Evolutionary conservation across 2,329 filamentous ascomycete species (phyloP).

Genomic region (Fonsecaea pedrosoi): DNA sequence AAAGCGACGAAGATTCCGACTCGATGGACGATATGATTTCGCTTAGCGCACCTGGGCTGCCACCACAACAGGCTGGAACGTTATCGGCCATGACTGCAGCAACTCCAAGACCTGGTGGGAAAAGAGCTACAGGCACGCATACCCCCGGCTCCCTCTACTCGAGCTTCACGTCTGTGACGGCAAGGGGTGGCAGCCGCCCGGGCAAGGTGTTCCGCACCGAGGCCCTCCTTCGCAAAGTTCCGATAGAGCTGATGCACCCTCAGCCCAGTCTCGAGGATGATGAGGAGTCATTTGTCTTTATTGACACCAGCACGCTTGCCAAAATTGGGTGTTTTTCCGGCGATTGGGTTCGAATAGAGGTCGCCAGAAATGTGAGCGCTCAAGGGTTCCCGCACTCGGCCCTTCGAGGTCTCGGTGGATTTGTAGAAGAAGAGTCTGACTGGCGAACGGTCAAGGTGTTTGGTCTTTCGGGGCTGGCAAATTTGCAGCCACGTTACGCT

Average conservation of each 20-base stretch:
- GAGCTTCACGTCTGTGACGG: slow-evolving; percentile 82
- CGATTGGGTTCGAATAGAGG: slow-evolving; percentile 90
- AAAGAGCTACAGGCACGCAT: slow-evolving; percentile 73
- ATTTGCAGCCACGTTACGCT: slow-evolving; percentile 62
- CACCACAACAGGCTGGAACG: slow-evolving; percentile 77
- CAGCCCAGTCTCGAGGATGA: slow-evolving; percentile 85
- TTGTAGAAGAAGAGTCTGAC: slow-evolving; percentile 64
- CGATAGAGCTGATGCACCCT: slow-evolving; percentile 81
- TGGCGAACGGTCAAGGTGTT: slow-evolving; percentile 91
- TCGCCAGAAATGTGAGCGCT: slow-evolving; percentile 67
- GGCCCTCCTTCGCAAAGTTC: slow-evolving; percentile 73
- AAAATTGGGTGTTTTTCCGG: slow-evolving; percentile 96
- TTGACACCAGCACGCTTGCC: slow-evolving; percentile 82
- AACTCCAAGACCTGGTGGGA: slow-evolving; percentile 76
- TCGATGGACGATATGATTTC: slow-evolving; percentile 94
- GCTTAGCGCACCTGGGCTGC: slow-evolving; percentile 77
- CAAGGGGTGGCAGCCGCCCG: slow-evolving; percentile 72
- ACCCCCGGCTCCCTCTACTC: slow-evolving; percentile 91
- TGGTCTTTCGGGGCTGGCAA: slow-evolving; percentile 73
- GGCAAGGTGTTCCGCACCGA: slow-evolving; percentile 86
- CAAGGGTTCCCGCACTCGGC: slow-evolving; percentile 43
- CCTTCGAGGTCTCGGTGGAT: slow-evolving; percentile 27
- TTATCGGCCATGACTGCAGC: slow-evolving; percentile 80
- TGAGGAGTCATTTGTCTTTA: slow-evolving; percentile 83
- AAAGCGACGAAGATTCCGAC: slow-evolving; percentile 79